Evolutionary conservation across 2,329 filamentous ascomycete species (phyloP), one percentile per base, ranked within the genome.

Genomic region (Neurospora crassa): DNA sequence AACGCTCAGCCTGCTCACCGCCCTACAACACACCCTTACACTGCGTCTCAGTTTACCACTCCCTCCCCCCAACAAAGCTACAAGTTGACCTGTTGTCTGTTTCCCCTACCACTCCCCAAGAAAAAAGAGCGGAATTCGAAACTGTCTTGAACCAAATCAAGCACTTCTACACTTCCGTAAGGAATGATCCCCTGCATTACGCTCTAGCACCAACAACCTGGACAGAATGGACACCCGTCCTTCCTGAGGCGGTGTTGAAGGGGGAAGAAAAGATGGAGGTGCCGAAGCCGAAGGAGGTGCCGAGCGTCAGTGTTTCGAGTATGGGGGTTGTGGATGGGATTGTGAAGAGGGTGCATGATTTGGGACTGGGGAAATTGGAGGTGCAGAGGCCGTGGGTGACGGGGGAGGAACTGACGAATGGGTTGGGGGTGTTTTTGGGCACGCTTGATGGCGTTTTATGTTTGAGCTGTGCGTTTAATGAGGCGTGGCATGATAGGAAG

Each of bases 401-500:
- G 0, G 83, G 82, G 0, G 83, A 84, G 70, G 83, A 84, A 70
- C 75, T 84, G 1, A 78, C 81, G 0, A 84, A 75, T 37, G 78
- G 79, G 0, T 20, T 80, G 16, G 80, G 76, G 0, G n/a, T 84
- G n/a, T 84, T 82, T 45, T 72, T 84, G 20, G 82, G 80, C 0
- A 83, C 79, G 0, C 84, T 79, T 70, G 75, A 77, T 4, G 80
- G 79, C 0, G 71, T 74, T 42, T n/a, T 84, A 63, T 78, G 75
- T 0, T 71, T 84, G 24, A 84, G 81, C 68, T 79, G 77, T 10
- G 82, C 79, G 5, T 84, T 80, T 37, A 84, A 84, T 70, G 80
- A 83, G 70, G 81, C 81, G 0, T 84, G 81, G 82, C 81, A 84
- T 71, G 75, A 75, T 6, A 45, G 73, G 67, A 70, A 71, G 11